Percentiles rank a stretch among this genome's conserved stretches.
Evolutionary conservation across 768 basidiomycete genomes (phyloP).

Genomic region (Tricholoma saponaceum): DNA sequence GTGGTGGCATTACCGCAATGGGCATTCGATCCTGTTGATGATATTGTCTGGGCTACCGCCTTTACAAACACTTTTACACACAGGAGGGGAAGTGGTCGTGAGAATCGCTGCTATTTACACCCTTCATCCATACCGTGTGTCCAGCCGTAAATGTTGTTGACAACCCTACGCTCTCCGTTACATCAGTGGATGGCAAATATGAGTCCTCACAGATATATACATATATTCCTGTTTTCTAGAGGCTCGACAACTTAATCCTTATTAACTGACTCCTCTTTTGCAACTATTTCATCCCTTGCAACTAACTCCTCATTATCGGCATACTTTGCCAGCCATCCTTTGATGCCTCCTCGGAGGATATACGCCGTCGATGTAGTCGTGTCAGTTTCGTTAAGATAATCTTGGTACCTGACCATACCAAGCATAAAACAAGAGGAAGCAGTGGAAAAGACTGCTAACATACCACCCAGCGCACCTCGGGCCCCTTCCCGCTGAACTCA

Average conservation of each 20-base stretch:
- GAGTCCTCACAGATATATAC: too few relatives aligned
- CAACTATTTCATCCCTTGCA: too few relatives aligned
- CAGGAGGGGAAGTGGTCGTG: neutral
- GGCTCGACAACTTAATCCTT: neutral
- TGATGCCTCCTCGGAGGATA: conserved; percentile 36
- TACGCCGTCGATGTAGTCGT: conserved; percentile 32
- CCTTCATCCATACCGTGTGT: too few relatives aligned
- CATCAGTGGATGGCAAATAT: too few relatives aligned
- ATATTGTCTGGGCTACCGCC: neutral
- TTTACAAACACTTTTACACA: neutral
- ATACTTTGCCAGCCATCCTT: neutral
- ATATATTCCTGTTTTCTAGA: neutral
- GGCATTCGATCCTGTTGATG: neutral
- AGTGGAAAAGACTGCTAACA: conserved; percentile 5
- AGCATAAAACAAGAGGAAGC: neutral
- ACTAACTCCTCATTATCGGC: neutral
- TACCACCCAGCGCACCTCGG: conserved; percentile 57
- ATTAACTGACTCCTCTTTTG: neutral
- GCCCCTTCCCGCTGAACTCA: conserved; percentile 46
- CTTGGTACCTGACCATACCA: conserved; percentile 40
- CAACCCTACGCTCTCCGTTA: too few relatives aligned
- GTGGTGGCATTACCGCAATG: neutral
- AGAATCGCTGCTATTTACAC: too few relatives aligned
- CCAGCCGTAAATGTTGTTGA: too few relatives aligned
- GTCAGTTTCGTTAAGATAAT: conserved; percentile 32